Evolutionary conservation across 1,284 basidiomycete species (phyloP).

Genomic region (Violaceomyces palustris): DNA sequence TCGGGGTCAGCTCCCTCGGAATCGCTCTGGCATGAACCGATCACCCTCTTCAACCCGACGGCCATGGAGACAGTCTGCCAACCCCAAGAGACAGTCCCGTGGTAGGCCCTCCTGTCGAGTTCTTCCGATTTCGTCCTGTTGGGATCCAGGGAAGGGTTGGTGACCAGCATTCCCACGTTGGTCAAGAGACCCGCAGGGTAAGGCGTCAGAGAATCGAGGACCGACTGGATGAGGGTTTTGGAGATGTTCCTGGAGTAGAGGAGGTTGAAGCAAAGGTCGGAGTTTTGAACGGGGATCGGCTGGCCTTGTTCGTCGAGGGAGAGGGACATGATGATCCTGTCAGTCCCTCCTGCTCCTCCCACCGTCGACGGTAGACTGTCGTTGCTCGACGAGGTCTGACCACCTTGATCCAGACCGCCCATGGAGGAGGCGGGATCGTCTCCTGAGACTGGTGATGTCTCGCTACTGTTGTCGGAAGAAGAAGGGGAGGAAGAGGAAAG

Average conservation of each 20-base stretch:
- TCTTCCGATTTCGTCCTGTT: conserved; percentile 54
- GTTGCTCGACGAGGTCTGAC: too few species aligned
- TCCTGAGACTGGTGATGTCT: too few species aligned
- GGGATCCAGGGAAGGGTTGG: conserved; percentile 56
- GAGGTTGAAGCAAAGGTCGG: conserved; percentile 55
- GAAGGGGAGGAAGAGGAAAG: conserved; percentile 17
- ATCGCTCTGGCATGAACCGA: conserved; percentile 52
- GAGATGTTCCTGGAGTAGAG: conserved; percentile 54
- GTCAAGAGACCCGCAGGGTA: conserved; percentile 57
- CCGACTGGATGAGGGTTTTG: conserved; percentile 50
- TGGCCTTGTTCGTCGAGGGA: conserved; percentile 17
- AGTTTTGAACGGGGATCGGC: conserved; percentile 50
- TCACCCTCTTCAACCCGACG: conserved; percentile 54
- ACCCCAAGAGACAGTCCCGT: conserved; percentile 57
- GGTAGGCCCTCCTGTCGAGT: conserved; percentile 55
- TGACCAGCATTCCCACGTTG: conserved; percentile 56
- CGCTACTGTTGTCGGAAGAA: conserved; percentile 2
- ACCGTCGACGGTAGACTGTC: too few species aligned
- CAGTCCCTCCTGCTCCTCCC: too few species aligned
- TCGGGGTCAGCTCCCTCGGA: conserved; percentile 23
- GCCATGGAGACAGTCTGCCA: conserved; percentile 58
- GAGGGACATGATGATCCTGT: too few species aligned
- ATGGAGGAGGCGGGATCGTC: too few species aligned
- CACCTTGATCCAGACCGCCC: too few species aligned
- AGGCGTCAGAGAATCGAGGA: conserved; percentile 55